phyloP scores from a whole-genome alignment of 1,139 yeast genomes.

The Yamadazyma friedrichii region DNA sequence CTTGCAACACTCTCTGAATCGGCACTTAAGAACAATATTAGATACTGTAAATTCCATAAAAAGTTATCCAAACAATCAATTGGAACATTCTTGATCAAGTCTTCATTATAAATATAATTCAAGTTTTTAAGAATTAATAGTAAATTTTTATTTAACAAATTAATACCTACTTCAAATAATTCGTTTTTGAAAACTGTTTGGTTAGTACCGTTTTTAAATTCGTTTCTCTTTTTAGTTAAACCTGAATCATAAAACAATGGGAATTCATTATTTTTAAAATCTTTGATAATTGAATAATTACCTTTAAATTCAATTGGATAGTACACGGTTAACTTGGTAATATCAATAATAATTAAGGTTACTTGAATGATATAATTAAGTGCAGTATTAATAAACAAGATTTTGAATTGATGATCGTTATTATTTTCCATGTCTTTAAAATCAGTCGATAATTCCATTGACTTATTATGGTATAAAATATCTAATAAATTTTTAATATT shows the following conservation, averaged over 20 bases:
- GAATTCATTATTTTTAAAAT: slow-evolving; percentile 19
- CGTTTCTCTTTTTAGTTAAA: slow-evolving; percentile 19
- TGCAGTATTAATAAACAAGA: slow-evolving; percentile 33
- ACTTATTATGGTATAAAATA: slow-evolving; percentile 29
- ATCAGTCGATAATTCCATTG: slow-evolving; percentile 10
- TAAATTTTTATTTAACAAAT: slow-evolving; percentile 33
- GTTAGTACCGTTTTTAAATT: slow-evolving; percentile 10
- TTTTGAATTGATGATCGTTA: slow-evolving; percentile 13
- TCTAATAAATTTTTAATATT: slow-evolving; percentile 29
- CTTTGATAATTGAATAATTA: slow-evolving; percentile 25
- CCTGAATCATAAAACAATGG: slow-evolving; percentile 28
- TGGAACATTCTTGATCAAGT: slow-evolving; percentile 27
- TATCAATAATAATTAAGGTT: slow-evolving; percentile 22
- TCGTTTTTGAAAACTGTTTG: slow-evolving; percentile 20
- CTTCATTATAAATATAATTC: slow-evolving; percentile 15
- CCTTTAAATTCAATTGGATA: slow-evolving; percentile 28
- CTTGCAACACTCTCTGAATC: neutral
- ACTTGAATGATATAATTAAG: slow-evolving; percentile 31
- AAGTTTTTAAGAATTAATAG: slow-evolving; percentile 25
- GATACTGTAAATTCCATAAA: slow-evolving; percentile 42
- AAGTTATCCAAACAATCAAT: slow-evolving; percentile 42
- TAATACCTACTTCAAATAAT: slow-evolving; percentile 35
- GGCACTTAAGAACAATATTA: slow-evolving; percentile 37
- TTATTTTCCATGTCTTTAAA: slow-evolving; percentile 7
- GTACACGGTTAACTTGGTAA: slow-evolving; percentile 27